Percentiles rank a stretch among this genome's conserved stretches.
These are phyloP conservation scores for Fusarium odoratissimum DNA, from an alignment of 2,329 filamentous ascomycete species.

Conservation along the genomic window DNA sequence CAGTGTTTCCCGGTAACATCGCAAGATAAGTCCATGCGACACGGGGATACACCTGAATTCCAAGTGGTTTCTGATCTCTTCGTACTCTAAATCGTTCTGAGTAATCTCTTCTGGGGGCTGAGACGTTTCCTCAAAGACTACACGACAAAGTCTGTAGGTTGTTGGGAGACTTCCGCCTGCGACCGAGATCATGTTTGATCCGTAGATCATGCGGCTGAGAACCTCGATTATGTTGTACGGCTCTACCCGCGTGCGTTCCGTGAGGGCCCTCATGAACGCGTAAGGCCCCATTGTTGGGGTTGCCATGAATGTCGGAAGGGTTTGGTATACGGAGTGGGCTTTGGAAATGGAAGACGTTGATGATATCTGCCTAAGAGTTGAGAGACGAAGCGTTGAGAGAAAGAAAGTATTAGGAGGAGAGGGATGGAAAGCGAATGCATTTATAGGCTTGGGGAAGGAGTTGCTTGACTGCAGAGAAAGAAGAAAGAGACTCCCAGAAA, in stretches of 20 bases:
- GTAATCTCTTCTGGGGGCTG: not conserved
- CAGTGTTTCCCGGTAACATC: constrained; percentile 13
- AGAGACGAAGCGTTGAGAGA: not conserved
- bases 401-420: not conserved
- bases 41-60: not conserved
- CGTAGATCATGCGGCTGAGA: constrained; percentile 1
- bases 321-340: not conserved
- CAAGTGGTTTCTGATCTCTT: not conserved
- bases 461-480: not conserved
- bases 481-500: not conserved
- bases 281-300: not conserved
- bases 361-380: not conserved
- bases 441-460: not conserved
- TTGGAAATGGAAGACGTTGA: not conserved
- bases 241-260: not conserved
- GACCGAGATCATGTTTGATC: constrained; percentile 18
- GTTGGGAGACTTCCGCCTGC: not conserved
- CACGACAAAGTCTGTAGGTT: not conserved
- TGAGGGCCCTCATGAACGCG: not conserved
- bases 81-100: not conserved
- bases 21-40: not conserved
- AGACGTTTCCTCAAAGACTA: not conserved
- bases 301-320: not conserved
- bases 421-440: not conserved
- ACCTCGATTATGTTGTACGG: not conserved